A percentile compares a stretch with the other conserved stretches of the same genome.
phyloP scores from a whole-genome alignment of 768 basidiomycete genomes.

The Suillus placidus region DNA sequence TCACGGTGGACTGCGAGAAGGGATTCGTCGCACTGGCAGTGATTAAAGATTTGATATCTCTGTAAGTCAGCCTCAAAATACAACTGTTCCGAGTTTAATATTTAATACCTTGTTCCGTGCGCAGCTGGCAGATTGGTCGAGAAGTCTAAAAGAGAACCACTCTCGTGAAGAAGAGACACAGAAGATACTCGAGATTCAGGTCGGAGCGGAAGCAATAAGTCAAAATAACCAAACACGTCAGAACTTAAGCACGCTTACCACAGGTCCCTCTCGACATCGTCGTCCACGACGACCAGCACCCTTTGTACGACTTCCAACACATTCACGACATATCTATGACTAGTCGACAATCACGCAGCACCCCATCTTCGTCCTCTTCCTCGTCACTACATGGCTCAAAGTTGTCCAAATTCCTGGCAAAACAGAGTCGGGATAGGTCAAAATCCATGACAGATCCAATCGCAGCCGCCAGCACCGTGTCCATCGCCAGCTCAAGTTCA shows the following conservation, averaged over 20 bases:
- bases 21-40: not conserved
- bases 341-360: conserved; percentile 46
- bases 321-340: conserved; percentile 40
- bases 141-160: not conserved
- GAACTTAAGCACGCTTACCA: conserved; percentile 18
- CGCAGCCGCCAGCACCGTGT: conserved; percentile 37
- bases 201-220: conserved; percentile 7
- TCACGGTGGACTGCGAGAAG: not conserved
- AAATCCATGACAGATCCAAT: conserved; percentile 50
- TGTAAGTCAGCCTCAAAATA: not conserved
- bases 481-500: conserved; percentile 47
- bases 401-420: conserved; percentile 70
- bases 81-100: not conserved
- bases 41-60: not conserved
- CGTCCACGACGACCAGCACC: conserved; percentile 22
- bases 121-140: not conserved
- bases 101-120: not conserved
- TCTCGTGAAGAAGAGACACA: conserved; percentile 4
- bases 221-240: conserved; percentile 25
- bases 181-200: not conserved
- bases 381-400: conserved; percentile 50
- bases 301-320: conserved; percentile 8
- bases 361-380: conserved; percentile 46
- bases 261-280: conserved; percentile 15
- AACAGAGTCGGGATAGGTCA: conserved; percentile 61